These are phyloP conservation scores for Tothia fuscella DNA, from an alignment of 2,329 filamentous ascomycete genomes.

Conservation along the genomic window DNA sequence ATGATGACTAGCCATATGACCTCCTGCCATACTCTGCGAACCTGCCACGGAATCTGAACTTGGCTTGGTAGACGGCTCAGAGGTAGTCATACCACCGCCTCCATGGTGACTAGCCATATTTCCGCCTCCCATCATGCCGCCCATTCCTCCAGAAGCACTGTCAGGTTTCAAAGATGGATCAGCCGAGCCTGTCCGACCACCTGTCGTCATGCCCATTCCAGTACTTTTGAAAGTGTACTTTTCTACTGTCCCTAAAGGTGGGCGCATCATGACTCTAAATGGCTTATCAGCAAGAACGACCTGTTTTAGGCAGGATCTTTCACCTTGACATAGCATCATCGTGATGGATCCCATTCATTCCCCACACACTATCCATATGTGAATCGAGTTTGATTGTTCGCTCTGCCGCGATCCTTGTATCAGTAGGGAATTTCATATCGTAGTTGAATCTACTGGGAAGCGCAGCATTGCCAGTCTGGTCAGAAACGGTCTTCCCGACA, in stretches of 20 bases:
- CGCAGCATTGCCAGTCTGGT: constrained; percentile 11
- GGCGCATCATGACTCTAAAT: constrained; percentile 6
- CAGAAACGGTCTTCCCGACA: constrained; percentile 27
- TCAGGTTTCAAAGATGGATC: not conserved
- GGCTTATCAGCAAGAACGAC: no score
- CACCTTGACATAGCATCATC: constrained; percentile 10
- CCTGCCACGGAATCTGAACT: not conserved
- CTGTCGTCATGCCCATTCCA: constrained; percentile 7
- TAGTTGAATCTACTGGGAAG: not conserved
- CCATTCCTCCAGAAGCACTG: not conserved
- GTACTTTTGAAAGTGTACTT: constrained; percentile 6
- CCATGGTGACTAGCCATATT: not conserved
- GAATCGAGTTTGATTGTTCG: not conserved
- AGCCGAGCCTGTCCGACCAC: not conserved
- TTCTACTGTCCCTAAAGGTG: constrained; percentile 4
- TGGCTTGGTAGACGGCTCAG: no score
- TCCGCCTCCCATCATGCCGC: constrained; percentile 1
- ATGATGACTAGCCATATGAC: not conserved
- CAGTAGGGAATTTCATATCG: constrained; percentile 5
- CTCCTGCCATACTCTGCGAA: not conserved
- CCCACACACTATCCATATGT: constrained; percentile 6
- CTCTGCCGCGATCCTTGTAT: not conserved
- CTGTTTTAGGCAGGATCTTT: no score
- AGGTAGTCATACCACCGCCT: not conserved
- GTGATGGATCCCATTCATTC: constrained; percentile 5